phyloP scores from a whole-genome alignment of 371 early-diverging fungal species.

The Zancudomyces culisetae region DNA sequence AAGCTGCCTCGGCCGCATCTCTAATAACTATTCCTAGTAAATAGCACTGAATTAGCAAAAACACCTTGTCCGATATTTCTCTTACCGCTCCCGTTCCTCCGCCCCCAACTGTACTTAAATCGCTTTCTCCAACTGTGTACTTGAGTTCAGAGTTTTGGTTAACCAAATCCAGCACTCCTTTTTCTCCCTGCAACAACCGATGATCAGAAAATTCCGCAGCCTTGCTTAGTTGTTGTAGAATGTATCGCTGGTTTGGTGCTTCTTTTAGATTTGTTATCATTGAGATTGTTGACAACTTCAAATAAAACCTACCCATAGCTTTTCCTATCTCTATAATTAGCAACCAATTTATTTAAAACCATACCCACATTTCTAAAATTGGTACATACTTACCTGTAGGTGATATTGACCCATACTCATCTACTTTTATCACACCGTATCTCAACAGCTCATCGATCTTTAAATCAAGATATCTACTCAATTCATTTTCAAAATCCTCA shows the following conservation, averaged over 20 bases:
- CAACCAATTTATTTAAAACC: too few relatives aligned
- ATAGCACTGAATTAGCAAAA: conserved; percentile 3
- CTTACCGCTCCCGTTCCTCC: background rate
- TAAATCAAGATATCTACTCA: too few relatives aligned
- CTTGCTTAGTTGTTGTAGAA: background rate
- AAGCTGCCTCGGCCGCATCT: background rate
- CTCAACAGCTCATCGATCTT: too few relatives aligned
- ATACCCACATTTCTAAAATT: too few relatives aligned
- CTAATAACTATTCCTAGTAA: conserved; percentile 1
- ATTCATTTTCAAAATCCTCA: too few relatives aligned
- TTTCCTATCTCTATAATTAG: conserved; percentile 1
- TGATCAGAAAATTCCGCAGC: conserved; percentile 2
- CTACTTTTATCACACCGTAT: too few relatives aligned
- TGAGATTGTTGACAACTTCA: background rate
- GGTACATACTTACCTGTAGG: too few relatives aligned
- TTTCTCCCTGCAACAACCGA: conserved; percentile 1
- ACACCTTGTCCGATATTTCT: background rate
- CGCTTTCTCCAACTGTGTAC: too few relatives aligned
- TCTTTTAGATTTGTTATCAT: background rate
- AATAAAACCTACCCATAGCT: conserved; percentile 3
- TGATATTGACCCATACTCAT: too few relatives aligned
- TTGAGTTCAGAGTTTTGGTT: background rate
- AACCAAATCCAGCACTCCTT: background rate
- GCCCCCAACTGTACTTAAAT: too few relatives aligned
- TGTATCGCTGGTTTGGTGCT: background rate